Conservation (phyloP, 768 basidiomycete genomes). For the Boletus speciosus region DNA sequence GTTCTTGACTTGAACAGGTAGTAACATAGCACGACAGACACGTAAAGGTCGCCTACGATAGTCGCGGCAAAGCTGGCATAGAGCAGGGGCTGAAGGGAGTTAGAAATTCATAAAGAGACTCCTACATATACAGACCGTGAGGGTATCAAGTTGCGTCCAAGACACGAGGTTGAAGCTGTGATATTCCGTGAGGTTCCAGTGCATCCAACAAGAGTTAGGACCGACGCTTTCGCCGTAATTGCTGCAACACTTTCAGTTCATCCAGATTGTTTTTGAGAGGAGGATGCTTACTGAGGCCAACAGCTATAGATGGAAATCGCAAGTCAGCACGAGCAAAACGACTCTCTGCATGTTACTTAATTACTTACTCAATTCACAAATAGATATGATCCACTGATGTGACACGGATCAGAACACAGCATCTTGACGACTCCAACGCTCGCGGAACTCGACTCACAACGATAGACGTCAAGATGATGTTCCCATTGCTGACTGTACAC, state of each 20-base stretch:
- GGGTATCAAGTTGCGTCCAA: conserved; percentile 35
- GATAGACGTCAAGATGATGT: conserved; percentile 38
- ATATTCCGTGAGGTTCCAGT: not conserved
- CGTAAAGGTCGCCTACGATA: conserved; percentile 48
- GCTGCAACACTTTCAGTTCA: conserved; percentile 29
- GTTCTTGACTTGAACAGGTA: conserved; percentile 48
- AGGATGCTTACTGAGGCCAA: conserved; percentile 10
- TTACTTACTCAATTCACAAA: conserved; percentile 45
- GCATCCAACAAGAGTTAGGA: not conserved
- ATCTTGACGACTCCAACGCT: not conserved
- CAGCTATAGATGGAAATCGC: not conserved
- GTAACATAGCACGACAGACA: conserved; percentile 48
- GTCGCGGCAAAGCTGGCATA: conserved; percentile 51
- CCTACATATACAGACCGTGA: conserved; percentile 34
- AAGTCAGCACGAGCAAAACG: not conserved
- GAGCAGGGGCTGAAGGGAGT: conserved; percentile 39
- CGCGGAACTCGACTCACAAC: conserved; percentile 39
- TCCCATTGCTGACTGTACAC: conserved; percentile 42
- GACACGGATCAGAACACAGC: conserved; percentile 4
- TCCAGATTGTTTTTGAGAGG: not conserved
- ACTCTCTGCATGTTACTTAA: conserved; percentile 21
- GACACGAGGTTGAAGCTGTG: conserved; percentile 39
- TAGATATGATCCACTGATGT: conserved; percentile 36
- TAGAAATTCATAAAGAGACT: not conserved
- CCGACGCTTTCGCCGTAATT: conserved; percentile 53